Evolutionary conservation across 768 basidiomycete species (phyloP).

Genomic region (Trametopsis cervina): DNA sequence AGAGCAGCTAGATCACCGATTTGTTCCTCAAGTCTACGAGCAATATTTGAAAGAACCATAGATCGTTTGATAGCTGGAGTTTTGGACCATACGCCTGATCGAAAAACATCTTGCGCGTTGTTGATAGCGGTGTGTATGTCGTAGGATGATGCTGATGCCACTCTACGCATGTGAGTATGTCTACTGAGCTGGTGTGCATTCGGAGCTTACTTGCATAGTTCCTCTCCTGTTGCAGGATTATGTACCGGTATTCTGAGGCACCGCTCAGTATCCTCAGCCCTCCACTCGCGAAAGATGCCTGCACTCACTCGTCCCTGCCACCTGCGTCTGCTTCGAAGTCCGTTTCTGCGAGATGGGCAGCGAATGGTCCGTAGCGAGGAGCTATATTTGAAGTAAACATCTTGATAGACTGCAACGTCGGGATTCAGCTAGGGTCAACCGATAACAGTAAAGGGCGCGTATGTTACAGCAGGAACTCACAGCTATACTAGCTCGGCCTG

Average conservation of each 20-base stretch:
- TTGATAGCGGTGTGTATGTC: slow-evolving; percentile 47
- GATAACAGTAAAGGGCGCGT: too few relatives aligned
- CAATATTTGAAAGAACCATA: slow-evolving; percentile 56
- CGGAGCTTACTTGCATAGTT: slow-evolving; percentile 45
- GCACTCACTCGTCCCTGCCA: slow-evolving; percentile 19
- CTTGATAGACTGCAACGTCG: too few relatives aligned
- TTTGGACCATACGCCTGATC: slow-evolving; percentile 69
- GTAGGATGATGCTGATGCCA: slow-evolving; percentile 43
- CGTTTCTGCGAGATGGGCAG: slow-evolving; percentile 12
- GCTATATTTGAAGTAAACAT: background rate
- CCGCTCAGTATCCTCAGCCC: background rate
- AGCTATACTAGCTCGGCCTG: too few relatives aligned
- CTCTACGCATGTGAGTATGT: slow-evolving; percentile 29
- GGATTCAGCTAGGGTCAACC: too few relatives aligned
- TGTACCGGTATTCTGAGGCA: slow-evolving; percentile 40
- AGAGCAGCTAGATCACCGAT: slow-evolving; percentile 53
- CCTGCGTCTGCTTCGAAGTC: slow-evolving; percentile 10
- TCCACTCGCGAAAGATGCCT: background rate
- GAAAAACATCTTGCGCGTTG: slow-evolving; percentile 51
- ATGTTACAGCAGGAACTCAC: too few relatives aligned
- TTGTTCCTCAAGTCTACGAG: slow-evolving; percentile 49
- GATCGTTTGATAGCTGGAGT: slow-evolving; percentile 54
- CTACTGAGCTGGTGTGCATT: background rate
- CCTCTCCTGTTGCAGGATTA: slow-evolving; percentile 65
- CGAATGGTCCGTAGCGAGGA: slow-evolving; percentile 20